Evolutionary conservation across 139 green algal species (phyloP).

Genomic region (Micractinium sp.): DNA sequence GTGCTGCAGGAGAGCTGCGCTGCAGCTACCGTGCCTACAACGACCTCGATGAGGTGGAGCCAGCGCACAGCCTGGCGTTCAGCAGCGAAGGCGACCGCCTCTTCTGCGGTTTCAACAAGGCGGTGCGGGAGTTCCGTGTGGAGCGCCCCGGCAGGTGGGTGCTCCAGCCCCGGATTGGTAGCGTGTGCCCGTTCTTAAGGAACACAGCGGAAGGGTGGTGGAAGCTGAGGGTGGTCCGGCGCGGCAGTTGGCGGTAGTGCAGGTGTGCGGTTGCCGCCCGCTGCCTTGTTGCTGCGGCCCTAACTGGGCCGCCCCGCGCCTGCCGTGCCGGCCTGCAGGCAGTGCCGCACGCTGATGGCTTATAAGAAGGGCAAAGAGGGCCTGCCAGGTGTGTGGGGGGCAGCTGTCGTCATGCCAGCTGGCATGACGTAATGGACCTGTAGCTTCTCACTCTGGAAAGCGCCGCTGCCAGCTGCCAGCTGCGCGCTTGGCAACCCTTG

Average conservation of each 20-base stretch:
- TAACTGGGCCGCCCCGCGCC: neutral
- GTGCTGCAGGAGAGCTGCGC: slow-evolving; percentile 52
- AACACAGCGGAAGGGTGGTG: too few species aligned
- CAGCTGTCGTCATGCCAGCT: neutral
- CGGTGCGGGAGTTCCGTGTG: slow-evolving; percentile 73
- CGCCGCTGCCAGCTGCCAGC: too few species aligned
- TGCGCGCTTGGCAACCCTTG: too few species aligned
- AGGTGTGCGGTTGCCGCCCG: too few species aligned
- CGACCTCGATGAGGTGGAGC: slow-evolving; percentile 84
- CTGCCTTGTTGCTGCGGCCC: neutral
- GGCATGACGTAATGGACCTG: too few species aligned
- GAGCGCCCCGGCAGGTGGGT: slow-evolving; percentile 64
- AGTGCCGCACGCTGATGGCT: slow-evolving; percentile 63
- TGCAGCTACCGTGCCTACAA: slow-evolving; percentile 86
- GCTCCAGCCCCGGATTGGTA: too few species aligned
- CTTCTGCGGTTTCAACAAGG: slow-evolving; percentile 70
- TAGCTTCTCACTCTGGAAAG: too few species aligned
- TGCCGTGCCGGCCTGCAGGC: slow-evolving; percentile 11
- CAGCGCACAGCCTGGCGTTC: slow-evolving; percentile 82
- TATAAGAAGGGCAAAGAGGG: slow-evolving; percentile 52
- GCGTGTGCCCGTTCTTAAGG: too few species aligned
- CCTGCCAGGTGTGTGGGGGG: slow-evolving; percentile 29
- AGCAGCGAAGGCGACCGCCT: slow-evolving; percentile 49
- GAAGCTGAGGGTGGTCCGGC: too few species aligned
- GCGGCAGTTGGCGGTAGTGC: too few species aligned